Evolutionary conservation across 306 rosid species (phyloP).

Genomic region (Sicyos baderoa): DNA sequence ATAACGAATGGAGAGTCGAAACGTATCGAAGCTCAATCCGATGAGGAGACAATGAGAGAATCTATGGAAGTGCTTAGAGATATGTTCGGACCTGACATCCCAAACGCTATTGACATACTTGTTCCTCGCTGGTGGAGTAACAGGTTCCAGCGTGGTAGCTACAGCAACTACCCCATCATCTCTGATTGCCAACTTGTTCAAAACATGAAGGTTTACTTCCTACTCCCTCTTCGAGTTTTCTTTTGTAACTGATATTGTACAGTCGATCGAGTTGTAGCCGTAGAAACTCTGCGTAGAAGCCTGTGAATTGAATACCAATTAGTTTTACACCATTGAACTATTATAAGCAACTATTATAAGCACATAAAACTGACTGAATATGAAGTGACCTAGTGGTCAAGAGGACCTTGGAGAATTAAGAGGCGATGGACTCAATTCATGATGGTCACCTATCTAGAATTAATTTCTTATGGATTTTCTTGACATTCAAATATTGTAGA

Average conservation of each 20-base stretch:
- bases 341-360: neutral
- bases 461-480: no score
- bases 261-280: neutral
- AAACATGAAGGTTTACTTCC: conserved; percentile 53
- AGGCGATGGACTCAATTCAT: no score
- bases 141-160: conserved; percentile 91
- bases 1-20: conserved; percentile 88
- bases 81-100: conserved; percentile 76
- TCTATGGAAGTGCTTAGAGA: conserved; percentile 80
- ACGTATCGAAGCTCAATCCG: conserved; percentile 85
- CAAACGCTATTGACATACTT: conserved; percentile 68
- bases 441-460: no score
- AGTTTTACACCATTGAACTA: neutral
- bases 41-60: conserved; percentile 64
- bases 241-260: neutral
- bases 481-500: no score
- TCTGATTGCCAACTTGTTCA: conserved; percentile 43
- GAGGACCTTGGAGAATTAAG: no score
- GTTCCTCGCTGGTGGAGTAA: conserved; percentile 92
- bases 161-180: conserved; percentile 79
- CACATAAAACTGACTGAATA: neutral
- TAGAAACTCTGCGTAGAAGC: neutral
- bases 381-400: no score
- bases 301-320: neutral
- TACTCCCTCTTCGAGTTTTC: neutral